phyloP scores from a whole-genome alignment of 768 basidiomycete genomes.

The Termitomyces sp. region DNA sequence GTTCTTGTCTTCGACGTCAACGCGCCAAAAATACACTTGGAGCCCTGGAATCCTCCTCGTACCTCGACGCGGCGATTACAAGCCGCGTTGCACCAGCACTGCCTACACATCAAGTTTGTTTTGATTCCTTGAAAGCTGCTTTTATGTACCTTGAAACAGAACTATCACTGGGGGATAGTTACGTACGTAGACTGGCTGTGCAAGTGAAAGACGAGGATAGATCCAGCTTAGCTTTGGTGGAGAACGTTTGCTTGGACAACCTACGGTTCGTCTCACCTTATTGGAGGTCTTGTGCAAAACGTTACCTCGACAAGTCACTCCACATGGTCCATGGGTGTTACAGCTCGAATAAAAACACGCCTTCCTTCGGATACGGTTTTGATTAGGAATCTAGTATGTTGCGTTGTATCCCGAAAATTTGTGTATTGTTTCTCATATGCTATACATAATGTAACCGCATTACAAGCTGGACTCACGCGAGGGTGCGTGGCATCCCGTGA shows the following conservation, averaged over 20 bases:
- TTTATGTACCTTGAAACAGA: neutral
- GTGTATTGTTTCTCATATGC: neutral
- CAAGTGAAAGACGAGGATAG: neutral
- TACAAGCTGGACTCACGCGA: too few species aligned
- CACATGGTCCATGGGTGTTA: neutral
- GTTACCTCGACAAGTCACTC: neutral
- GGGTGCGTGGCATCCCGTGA: too few species aligned
- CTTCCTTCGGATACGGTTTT: neutral
- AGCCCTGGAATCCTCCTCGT: neutral
- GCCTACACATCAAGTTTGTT: neutral
- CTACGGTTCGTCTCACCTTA: neutral
- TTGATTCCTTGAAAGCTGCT: neutral
- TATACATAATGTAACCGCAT: neutral
- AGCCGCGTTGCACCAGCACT: neutral
- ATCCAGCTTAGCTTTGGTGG: neutral
- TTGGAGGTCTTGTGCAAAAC: neutral
- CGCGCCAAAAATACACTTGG: neutral
- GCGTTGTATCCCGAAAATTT: neutral
- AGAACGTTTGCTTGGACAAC: too few species aligned
- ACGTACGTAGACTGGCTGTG: neutral
- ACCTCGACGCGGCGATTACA: neutral
- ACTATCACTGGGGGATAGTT: neutral
- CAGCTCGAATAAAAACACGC: neutral
- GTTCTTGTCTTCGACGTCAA: neutral
- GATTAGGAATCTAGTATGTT: neutral